Evolutionary conservation across 441 rosid species (phyloP).

Genomic region (Arabidopsis hybrid): DNA sequence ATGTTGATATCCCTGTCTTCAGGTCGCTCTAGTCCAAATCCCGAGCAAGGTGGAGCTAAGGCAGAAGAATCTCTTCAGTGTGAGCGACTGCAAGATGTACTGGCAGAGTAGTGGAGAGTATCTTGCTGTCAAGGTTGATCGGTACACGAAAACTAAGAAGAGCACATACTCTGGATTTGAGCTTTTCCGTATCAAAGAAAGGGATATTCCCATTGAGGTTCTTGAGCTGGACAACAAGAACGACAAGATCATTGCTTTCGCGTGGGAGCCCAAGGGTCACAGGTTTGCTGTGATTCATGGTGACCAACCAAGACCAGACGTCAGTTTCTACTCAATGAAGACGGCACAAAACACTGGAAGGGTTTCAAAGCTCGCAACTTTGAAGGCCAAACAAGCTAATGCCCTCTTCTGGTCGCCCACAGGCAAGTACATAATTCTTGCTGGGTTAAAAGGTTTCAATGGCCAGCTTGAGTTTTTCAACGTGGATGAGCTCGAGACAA

Average conservation of each 20-base stretch:
- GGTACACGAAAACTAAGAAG: constrained; percentile 50
- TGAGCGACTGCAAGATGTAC: constrained; percentile 94
- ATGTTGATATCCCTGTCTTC: neutral
- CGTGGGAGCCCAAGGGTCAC: constrained; percentile 81
- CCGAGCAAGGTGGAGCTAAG: constrained; percentile 89
- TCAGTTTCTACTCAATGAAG: constrained; percentile 89
- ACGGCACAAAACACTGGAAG: constrained; percentile 66
- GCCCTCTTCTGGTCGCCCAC: constrained; percentile 96
- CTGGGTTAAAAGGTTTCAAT: constrained; percentile 90
- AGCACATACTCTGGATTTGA: constrained; percentile 97
- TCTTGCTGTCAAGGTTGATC: constrained; percentile 86
- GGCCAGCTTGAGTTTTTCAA: constrained; percentile 93
- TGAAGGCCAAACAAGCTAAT: constrained; percentile 93
- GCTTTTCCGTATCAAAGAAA: constrained; percentile 90
- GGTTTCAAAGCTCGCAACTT: constrained; percentile 79
- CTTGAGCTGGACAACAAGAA: constrained; percentile 97
- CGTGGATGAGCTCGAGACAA: constrained; percentile 91
- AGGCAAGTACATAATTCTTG: constrained; percentile 81
- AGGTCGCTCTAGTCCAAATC: constrained; percentile 92
- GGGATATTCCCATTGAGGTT: constrained; percentile 95
- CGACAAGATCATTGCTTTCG: constrained; percentile 93
- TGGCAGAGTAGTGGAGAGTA: constrained; percentile 98
- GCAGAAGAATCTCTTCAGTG: constrained; percentile 95
- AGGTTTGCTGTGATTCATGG: constrained; percentile 95
- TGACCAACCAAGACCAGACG: constrained; percentile 88